Evolutionary conservation across 345 rosid genomes (phyloP).

Genomic region (Hibiscus syriacus): DNA sequence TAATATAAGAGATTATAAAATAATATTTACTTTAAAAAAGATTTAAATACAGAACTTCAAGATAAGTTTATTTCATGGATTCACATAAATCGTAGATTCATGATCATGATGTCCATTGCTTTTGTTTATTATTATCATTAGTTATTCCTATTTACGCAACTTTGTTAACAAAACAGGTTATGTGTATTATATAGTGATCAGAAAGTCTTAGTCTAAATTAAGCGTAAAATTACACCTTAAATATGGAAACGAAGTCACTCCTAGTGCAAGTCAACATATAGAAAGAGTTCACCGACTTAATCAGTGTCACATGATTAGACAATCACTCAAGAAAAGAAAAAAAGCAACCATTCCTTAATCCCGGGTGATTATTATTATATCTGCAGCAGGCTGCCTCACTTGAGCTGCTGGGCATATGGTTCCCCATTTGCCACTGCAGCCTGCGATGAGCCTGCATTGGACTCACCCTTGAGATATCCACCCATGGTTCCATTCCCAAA

Average conservation of each 20-base stretch:
- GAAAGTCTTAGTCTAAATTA: too few relatives aligned
- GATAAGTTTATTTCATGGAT: too few relatives aligned
- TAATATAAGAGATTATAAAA: too few relatives aligned
- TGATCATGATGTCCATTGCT: too few relatives aligned
- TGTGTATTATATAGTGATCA: too few relatives aligned
- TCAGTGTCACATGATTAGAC: not conserved
- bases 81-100: too few relatives aligned
- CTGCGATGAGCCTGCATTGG: constrained; percentile 3
- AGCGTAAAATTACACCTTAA: not conserved
- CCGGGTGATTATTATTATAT: not conserved
- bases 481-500: constrained; percentile 20
- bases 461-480: constrained; percentile 29
- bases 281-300: not conserved
- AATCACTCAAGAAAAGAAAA: not conserved
- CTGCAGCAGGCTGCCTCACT: not conserved
- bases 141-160: too few relatives aligned
- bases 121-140: too few relatives aligned
- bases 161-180: too few relatives aligned
- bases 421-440: constrained; percentile 12
- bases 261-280: not conserved
- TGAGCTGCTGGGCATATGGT: constrained; percentile 1
- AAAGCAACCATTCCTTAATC: not conserved
- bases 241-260: not conserved
- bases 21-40: too few relatives aligned
- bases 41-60: too few relatives aligned